These are phyloP conservation scores for Globisporangium paddicum DNA, from an alignment of 352 stramenopile genomes.

Conservation along the genomic window DNA sequence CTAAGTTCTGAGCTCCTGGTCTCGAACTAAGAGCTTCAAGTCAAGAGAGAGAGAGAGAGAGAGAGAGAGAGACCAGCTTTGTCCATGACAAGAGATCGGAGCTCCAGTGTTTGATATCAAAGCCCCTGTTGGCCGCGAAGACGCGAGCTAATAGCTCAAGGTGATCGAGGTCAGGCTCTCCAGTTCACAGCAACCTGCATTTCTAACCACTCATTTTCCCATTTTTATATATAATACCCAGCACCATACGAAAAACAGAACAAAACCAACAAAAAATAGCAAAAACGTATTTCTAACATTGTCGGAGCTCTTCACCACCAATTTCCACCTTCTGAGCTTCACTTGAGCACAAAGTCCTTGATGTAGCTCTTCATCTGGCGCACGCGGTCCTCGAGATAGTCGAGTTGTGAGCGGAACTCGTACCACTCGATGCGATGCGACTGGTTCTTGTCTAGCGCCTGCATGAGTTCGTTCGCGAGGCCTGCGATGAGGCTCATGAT, in stretches of 20 bases:
- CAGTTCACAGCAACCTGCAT: background rate
- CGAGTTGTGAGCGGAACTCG: constrained; percentile 69
- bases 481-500: constrained; percentile 37
- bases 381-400: constrained; percentile 57
- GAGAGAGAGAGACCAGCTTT: background rate
- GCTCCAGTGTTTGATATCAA: constrained; percentile 1
- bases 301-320: background rate
- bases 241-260: background rate
- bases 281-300: background rate
- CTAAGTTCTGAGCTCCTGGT: constrained; percentile 36
- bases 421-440: constrained; percentile 66
- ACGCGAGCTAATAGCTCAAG: background rate
- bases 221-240: background rate
- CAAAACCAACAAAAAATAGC: background rate
- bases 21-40: background rate
- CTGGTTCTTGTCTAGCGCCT: constrained; percentile 49
- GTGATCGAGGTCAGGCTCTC: background rate
- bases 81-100: background rate
- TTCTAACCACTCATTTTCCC: background rate
- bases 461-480: constrained; percentile 55
- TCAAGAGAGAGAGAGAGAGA: constrained; percentile 1
- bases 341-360: constrained; percentile 22
- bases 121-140: background rate
- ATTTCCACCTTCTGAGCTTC: too few species aligned
- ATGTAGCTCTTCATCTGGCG: constrained; percentile 53